Evolutionary conservation across 495 filamentous ascomycete species (phyloP).

Genomic region (Penicillium daleae): DNA sequence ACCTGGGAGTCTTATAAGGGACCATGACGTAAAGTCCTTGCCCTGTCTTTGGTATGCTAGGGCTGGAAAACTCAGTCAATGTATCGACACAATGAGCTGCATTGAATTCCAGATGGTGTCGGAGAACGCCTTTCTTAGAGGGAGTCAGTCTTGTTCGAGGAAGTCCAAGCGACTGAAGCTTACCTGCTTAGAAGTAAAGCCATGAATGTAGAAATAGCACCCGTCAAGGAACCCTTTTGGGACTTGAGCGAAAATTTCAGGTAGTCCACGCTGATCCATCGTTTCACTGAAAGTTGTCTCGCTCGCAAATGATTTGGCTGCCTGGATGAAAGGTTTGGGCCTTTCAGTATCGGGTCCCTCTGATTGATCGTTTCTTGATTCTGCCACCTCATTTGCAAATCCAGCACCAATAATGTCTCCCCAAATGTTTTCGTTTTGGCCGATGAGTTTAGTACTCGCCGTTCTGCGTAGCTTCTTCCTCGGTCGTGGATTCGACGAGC

Average conservation of each 20-base stretch:
- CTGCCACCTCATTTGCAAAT: conserved; percentile 34
- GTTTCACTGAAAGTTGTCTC: conserved; percentile 40
- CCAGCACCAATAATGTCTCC: conserved; percentile 75
- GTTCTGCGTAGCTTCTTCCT: conserved; percentile 74
- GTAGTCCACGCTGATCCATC: conserved; percentile 25
- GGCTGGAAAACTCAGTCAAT: conserved; percentile 43
- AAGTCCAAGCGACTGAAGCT: conserved; percentile 7
- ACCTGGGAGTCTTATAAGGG: conserved; percentile 51
- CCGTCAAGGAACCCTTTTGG: conserved; percentile 42
- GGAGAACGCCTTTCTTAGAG: conserved; percentile 47
- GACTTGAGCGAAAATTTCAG: conserved; percentile 19
- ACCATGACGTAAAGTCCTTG: conserved; percentile 56
- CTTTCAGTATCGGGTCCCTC: conserved; percentile 32
- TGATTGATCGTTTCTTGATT: conserved; percentile 34
- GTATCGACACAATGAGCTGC: conserved; percentile 53
- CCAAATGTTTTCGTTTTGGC: conserved; percentile 84
- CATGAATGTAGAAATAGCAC: conserved; percentile 64
- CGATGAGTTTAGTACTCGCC: conserved; percentile 75
- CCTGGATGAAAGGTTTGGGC: conserved; percentile 35
- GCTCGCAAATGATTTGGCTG: conserved; percentile 47
- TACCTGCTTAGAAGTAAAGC: conserved; percentile 63
- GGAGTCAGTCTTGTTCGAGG: conserved; percentile 16
- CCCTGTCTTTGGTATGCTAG: conserved; percentile 44
- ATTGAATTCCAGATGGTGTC: conserved; percentile 56
- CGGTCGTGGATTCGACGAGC: conserved; percentile 39